These are phyloP conservation scores for Spinellus fusiger DNA, from an alignment of 192 early-diverging fungal species.

Conservation along the genomic window DNA sequence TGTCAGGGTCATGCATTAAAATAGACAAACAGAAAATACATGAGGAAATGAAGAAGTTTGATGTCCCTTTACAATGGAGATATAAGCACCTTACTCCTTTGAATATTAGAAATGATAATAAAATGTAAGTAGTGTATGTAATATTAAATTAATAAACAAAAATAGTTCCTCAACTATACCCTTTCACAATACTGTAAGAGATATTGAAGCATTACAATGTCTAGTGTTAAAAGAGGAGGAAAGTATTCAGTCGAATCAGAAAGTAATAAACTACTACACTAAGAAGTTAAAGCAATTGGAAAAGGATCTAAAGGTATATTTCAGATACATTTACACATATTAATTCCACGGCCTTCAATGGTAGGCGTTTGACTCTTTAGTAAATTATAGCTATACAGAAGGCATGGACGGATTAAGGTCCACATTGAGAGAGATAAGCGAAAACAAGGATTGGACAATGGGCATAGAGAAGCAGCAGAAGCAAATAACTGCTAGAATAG, in stretches of 20 bases:
- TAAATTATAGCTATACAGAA: background rate
- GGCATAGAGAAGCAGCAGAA: background rate
- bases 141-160: background rate
- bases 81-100: background rate
- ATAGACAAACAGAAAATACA: background rate
- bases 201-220: background rate
- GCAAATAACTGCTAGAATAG: background rate
- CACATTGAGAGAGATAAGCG: background rate
- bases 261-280: background rate
- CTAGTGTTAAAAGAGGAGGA: background rate
- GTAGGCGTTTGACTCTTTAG: background rate
- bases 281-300: background rate
- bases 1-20: background rate
- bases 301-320: background rate
- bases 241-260: background rate
- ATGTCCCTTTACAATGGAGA: background rate
- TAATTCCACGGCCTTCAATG: background rate
- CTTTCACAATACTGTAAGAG: background rate
- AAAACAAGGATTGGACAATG: background rate
- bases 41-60: background rate
- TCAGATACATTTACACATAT: background rate
- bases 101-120: background rate
- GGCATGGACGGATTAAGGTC: background rate
- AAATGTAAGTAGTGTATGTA: background rate
- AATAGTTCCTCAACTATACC: background rate